Conservation (phyloP, 2,329 filamentous ascomycete genomes). For the Microsporum audouinii region DNA sequence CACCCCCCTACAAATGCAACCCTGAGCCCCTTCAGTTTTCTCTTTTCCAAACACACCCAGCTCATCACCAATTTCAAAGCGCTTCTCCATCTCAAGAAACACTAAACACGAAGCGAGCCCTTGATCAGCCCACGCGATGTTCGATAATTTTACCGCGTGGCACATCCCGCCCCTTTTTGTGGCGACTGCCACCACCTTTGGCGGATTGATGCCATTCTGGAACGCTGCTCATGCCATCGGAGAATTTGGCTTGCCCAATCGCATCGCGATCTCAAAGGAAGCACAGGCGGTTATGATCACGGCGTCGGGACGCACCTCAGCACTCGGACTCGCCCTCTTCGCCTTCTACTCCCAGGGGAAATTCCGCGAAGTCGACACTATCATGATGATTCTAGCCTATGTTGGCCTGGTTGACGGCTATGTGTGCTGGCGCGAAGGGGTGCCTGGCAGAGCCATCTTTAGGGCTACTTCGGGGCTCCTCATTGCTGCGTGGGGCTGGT, state of each 20-base stretch:
- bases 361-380: constrained; percentile 17
- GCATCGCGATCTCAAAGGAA: constrained; percentile 21
- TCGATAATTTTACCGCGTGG: constrained; percentile 4
- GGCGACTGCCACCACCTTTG: constrained; percentile 24
- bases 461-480: constrained; percentile 12
- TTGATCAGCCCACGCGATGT: not conserved
- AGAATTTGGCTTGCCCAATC: constrained; percentile 25
- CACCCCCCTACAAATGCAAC: too few species aligned
- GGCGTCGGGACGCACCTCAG: constrained; percentile 11
- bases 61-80: too few species aligned
- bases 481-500: constrained; percentile 17
- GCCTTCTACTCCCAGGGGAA: constrained; percentile 18
- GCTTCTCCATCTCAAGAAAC: too few species aligned
- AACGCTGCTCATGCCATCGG: constrained; percentile 24
- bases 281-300: constrained; percentile 24
- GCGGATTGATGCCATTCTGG: constrained; percentile 26
- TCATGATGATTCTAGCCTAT: constrained; percentile 12
- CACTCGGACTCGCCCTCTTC: constrained; percentile 12
- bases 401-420: constrained; percentile 16
- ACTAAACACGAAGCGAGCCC: too few species aligned
- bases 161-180: constrained; percentile 14
- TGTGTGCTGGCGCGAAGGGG: constrained; percentile 18
- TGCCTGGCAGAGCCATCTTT: constrained; percentile 16
- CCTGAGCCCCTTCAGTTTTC: too few species aligned
- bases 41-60: too few species aligned